Percentiles rank a stretch among this genome's conserved stretches.
phyloP scores from a whole-genome alignment of 2,329 filamentous ascomycete species.

The Emergomyces pasteurianus region DNA sequence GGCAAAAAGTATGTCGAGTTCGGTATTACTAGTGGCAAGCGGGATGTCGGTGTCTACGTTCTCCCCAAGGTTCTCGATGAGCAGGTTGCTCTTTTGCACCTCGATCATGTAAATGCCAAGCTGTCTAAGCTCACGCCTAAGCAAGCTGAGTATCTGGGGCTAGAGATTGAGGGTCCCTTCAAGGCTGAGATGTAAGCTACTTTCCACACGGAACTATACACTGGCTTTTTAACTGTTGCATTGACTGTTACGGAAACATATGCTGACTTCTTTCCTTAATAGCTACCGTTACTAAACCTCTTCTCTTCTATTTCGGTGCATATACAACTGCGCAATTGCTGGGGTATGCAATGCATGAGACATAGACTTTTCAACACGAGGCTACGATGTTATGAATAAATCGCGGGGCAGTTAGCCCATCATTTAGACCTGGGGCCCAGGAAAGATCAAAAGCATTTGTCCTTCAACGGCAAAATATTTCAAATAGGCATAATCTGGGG shows the following conservation, averaged over 20 bases:
- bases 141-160: conserved; percentile 90
- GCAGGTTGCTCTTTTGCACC: conserved; percentile 91
- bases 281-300: conserved; percentile 56
- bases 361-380: conserved; percentile 43
- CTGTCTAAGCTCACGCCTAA: conserved; percentile 71
- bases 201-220: neutral
- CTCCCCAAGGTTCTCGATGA: conserved; percentile 98
- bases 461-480: conserved; percentile 48
- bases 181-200: conserved; percentile 73
- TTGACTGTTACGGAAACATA: neutral
- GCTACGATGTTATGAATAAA: conserved; percentile 50
- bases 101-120: conserved; percentile 88
- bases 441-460: conserved; percentile 21
- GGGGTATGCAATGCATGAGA: conserved; percentile 17
- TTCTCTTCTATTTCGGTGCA: conserved; percentile 12
- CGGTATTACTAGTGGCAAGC: conserved; percentile 80
- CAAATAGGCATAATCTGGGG: conserved; percentile 3
- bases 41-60: conserved; percentile 86
- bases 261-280: conserved; percentile 19
- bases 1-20: conserved; percentile 94
- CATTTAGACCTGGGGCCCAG: conserved; percentile 32
- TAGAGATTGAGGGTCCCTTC: conserved; percentile 79
- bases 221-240: neutral
- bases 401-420: conserved; percentile 26
- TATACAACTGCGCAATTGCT: conserved; percentile 12